These are phyloP conservation scores for Centaurea solstitialis DNA, from an alignment of 129 eudicot species.

Conservation along the genomic window DNA sequence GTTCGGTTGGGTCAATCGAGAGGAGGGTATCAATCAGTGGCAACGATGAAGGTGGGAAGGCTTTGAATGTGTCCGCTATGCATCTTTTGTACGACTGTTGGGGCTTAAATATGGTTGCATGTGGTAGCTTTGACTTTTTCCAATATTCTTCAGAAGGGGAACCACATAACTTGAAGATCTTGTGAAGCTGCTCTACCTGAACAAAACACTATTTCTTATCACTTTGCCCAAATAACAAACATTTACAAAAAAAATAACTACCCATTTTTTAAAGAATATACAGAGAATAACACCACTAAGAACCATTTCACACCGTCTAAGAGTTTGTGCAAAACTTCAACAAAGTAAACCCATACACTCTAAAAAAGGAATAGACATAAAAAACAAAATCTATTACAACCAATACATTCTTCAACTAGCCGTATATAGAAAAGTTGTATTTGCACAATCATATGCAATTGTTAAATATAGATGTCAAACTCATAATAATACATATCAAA, in stretches of 20 bases:
- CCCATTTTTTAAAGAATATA: conserved; percentile 3
- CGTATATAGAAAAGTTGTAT: not conserved
- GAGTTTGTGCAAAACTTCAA: not conserved
- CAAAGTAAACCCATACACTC: not conserved
- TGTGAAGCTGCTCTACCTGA: conserved; percentile 87
- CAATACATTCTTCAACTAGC: not conserved
- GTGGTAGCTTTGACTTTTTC: conserved; percentile 82
- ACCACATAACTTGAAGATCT: conserved; percentile 84
- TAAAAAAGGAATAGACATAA: not conserved
- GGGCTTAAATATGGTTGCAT: conserved; percentile 76
- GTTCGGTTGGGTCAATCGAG: conserved; percentile 78
- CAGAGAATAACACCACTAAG: not conserved
- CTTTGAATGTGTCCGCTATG: conserved; percentile 62
- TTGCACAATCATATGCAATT: not conserved
- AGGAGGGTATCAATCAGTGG: conserved; percentile 80
- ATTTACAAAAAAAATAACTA: not conserved
- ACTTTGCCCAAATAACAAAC: not conserved
- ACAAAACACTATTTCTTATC: not conserved
- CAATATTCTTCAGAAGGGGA: conserved; percentile 89
- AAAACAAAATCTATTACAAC: not conserved
- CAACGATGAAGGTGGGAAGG: conserved; percentile 68
- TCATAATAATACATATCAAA: not conserved
- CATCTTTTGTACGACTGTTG: conserved; percentile 74
- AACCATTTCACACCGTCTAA: not conserved
- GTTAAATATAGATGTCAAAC: not conserved